Conservation (phyloP, 768 basidiomycete species). For the Leccinum uliginosum region DNA sequence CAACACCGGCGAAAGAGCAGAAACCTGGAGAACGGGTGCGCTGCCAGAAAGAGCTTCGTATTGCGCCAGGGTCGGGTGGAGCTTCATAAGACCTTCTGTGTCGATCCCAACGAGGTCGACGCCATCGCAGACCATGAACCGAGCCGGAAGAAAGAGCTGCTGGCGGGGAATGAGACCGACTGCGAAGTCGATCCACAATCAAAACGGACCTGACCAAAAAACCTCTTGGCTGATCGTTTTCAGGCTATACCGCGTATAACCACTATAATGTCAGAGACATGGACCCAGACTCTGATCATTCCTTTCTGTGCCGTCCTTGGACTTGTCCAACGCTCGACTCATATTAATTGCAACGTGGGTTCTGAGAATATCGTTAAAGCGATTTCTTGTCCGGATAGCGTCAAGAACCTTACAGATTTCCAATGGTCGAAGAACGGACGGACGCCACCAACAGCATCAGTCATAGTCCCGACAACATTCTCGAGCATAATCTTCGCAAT, state of each 20-base stretch:
- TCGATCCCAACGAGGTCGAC: slow-evolving; percentile 41
- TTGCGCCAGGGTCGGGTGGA: slow-evolving; percentile 19
- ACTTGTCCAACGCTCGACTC: slow-evolving; percentile 72
- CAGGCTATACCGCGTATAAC: no score
- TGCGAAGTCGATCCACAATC: slow-evolving; percentile 44
- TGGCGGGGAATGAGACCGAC: slow-evolving; percentile 41
- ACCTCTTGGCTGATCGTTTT: no score
- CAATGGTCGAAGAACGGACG: slow-evolving; percentile 80
- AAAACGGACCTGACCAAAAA: slow-evolving; percentile 30
- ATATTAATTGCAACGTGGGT: slow-evolving; percentile 98
- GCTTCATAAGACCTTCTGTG: slow-evolving; percentile 22
- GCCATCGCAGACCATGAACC: slow-evolving; percentile 38
- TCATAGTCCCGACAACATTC: slow-evolving; percentile 88
- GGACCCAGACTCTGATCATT: slow-evolving; percentile 38
- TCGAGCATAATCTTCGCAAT: slow-evolving; percentile 98
- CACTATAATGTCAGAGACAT: no score
- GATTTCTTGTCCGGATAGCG: neutral
- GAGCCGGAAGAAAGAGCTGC: slow-evolving; percentile 28
- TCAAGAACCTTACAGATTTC: slow-evolving; percentile 67
- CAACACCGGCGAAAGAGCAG: slow-evolving; percentile 12
- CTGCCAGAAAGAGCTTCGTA: slow-evolving; percentile 15
- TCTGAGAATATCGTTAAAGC: slow-evolving; percentile 37
- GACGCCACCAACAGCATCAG: slow-evolving; percentile 82
- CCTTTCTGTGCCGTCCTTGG: slow-evolving; percentile 52
- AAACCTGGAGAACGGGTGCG: slow-evolving; percentile 18